These are phyloP conservation scores for Perkinsus chesapeaki DNA, from an alignment of 169 alveolate genomes.

Conservation along the genomic window DNA sequence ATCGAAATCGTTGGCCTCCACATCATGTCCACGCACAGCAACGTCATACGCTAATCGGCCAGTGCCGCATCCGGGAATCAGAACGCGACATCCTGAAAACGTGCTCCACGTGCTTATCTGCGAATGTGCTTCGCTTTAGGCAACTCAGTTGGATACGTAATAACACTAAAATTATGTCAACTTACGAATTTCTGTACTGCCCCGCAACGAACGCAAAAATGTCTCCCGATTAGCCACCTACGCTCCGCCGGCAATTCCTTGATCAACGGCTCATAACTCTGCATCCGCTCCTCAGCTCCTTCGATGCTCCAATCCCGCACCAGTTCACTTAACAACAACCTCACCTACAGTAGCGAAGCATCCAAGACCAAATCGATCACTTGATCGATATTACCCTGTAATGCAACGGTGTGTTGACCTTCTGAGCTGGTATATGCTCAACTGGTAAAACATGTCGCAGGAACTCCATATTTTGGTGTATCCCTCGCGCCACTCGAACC, in stretches of 20 bases:
- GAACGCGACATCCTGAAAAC: neutral
- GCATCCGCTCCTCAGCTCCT: neutral
- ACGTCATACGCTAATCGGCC: neutral
- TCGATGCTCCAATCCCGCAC: neutral
- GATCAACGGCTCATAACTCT: neutral
- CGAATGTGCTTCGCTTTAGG: too few relatives aligned
- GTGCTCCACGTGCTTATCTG: too few relatives aligned
- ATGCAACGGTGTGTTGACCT: neutral
- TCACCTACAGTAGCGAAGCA: neutral
- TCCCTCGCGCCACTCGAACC: neutral
- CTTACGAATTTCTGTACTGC: too few relatives aligned
- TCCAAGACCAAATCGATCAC: neutral
- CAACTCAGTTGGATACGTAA: too few relatives aligned
- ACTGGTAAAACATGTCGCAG: neutral
- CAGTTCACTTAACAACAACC: neutral
- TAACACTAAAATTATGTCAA: too few relatives aligned
- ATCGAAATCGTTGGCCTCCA: neutral
- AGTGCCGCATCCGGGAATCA: neutral
- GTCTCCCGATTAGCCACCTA: too few relatives aligned
- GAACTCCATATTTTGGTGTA: neutral
- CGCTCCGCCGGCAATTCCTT: neutral
- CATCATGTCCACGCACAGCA: neutral
- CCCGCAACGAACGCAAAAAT: too few relatives aligned
- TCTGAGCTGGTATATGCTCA: neutral
- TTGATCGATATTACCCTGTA: neutral